Evolutionary conservation across 441 rosid species (phyloP).

Genomic region (Populus hybrid): DNA sequence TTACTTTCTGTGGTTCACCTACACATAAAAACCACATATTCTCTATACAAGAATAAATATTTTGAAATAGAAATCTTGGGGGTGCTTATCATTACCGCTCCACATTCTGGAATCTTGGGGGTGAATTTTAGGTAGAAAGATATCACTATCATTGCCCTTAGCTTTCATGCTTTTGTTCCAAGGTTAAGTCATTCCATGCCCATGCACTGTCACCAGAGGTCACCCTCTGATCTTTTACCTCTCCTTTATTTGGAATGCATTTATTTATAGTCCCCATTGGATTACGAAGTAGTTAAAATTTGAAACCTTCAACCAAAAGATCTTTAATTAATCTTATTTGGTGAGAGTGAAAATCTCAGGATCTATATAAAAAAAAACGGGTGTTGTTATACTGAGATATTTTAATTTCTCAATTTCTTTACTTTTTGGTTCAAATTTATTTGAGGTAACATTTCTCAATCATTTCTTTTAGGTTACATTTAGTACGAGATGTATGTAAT

Average conservation of each 20-base stretch:
- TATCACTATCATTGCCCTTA: conserved; percentile 27
- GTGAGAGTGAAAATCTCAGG: too few relatives aligned
- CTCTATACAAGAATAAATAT: not conserved
- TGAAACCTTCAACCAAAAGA: not conserved
- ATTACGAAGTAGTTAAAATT: not conserved
- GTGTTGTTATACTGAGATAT: too few relatives aligned
- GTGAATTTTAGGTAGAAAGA: conserved; percentile 42
- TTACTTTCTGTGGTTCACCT: not conserved
- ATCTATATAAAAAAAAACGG: too few relatives aligned
- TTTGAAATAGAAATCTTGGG: not conserved
- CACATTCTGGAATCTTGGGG: conserved; percentile 28
- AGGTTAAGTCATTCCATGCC: conserved; percentile 40
- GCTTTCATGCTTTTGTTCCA: conserved; percentile 38
- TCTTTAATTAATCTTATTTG: not conserved
- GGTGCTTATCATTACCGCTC: not conserved
- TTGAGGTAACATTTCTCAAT: too few relatives aligned
- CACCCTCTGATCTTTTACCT: conserved; percentile 23
- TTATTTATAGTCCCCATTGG: not conserved
- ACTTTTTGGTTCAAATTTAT: too few relatives aligned
- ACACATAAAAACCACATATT: not conserved
- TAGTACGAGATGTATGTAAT: too few relatives aligned
- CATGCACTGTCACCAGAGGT: conserved; percentile 39
- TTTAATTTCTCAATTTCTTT: too few relatives aligned
- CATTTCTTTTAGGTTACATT: too few relatives aligned
- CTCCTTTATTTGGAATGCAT: conserved; percentile 4